Evolutionary conservation across 2,329 filamentous ascomycete species (phyloP).

Genomic region (Xylariaceae sp.): DNA sequence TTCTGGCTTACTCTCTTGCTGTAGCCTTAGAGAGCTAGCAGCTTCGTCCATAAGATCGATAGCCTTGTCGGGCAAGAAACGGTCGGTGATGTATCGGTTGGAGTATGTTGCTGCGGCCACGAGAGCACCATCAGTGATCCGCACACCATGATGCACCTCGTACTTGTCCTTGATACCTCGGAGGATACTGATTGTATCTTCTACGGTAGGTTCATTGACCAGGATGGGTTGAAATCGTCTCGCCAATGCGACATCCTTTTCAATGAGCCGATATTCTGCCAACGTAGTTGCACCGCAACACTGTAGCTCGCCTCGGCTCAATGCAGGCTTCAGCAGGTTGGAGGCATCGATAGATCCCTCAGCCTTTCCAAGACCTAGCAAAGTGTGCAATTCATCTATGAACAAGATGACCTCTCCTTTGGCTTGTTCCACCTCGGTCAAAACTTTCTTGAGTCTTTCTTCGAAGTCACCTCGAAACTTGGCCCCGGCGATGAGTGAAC

Average conservation of each 20-base stretch:
- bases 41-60: slow-evolving; percentile 97
- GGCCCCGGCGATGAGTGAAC: slow-evolving; percentile 88
- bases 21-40: slow-evolving; percentile 80
- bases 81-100: slow-evolving; percentile 94
- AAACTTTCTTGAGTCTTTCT: slow-evolving; percentile 82
- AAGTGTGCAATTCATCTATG: slow-evolving; percentile 88
- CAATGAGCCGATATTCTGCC: slow-evolving; percentile 86
- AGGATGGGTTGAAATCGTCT: slow-evolving; percentile 90
- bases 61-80: slow-evolving; percentile 93
- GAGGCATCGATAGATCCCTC: slow-evolving; percentile 96
- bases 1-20: slow-evolving; percentile 96
- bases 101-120: slow-evolving; percentile 90
- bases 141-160: slow-evolving; percentile 92
- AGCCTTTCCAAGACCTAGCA: slow-evolving; percentile 88
- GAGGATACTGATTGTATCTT: slow-evolving; percentile 91
- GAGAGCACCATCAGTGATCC: slow-evolving; percentile 87
- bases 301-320: slow-evolving; percentile 90
- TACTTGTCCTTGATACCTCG: slow-evolving; percentile 97
- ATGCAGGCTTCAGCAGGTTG: slow-evolving; percentile 86
- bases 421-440: slow-evolving; percentile 87
- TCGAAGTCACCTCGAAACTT: slow-evolving; percentile 97
- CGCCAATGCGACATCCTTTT: slow-evolving; percentile 92
- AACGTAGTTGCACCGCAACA: slow-evolving; percentile 94
- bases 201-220: slow-evolving; percentile 86
- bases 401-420: slow-evolving; percentile 90